These are phyloP conservation scores for Protomyces gravidus DNA, from an alignment of 1,139 yeast species.

Conservation along the genomic window DNA sequence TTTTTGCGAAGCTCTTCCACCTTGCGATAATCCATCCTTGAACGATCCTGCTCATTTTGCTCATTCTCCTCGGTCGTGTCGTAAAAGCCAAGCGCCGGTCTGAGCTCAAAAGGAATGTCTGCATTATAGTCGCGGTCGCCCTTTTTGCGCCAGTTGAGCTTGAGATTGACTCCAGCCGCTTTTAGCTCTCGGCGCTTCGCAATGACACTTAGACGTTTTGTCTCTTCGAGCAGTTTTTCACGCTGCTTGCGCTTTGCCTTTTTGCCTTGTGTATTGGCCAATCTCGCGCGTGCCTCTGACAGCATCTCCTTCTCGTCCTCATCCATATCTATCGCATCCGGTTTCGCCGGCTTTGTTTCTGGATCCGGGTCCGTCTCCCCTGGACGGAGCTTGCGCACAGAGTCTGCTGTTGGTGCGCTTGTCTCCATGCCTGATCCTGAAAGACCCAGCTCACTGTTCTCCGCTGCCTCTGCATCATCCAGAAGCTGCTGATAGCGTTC, in stretches of 20 bases:
- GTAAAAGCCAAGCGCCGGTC: slow-evolving; percentile 66
- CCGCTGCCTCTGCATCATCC: slow-evolving; percentile 50
- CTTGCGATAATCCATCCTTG: slow-evolving; percentile 48
- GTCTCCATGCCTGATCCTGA: slow-evolving; percentile 51
- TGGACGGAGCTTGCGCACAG: slow-evolving; percentile 34
- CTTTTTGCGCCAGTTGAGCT: slow-evolving; percentile 49
- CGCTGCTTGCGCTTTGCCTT: slow-evolving; percentile 89
- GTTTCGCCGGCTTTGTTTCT: slow-evolving; percentile 77
- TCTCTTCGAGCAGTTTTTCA: slow-evolving; percentile 73
- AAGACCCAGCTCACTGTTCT: slow-evolving; percentile 46
- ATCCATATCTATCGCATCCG: slow-evolving; percentile 72
- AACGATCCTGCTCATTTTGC: slow-evolving; percentile 38
- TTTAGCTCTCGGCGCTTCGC: slow-evolving; percentile 82
- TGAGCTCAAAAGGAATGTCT: slow-evolving; percentile 74
- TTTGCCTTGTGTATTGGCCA: slow-evolving; percentile 90
- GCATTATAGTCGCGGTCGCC: slow-evolving; percentile 69
- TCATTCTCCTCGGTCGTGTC: slow-evolving; percentile 58
- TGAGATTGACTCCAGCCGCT: slow-evolving; percentile 62
- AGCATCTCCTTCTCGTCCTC: slow-evolving; percentile 92
- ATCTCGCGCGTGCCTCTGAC: slow-evolving; percentile 84
- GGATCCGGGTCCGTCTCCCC: slow-evolving; percentile 68
- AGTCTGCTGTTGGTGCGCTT: slow-evolving; percentile 36
- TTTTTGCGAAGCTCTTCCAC: slow-evolving; percentile 47
- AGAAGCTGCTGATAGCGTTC: slow-evolving; percentile 76
- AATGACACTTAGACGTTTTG: slow-evolving; percentile 65